Evolutionary conservation across 352 stramenopile genomes (phyloP), one percentile per base, ranked within the genome.

Genomic region (Pythium sukuiense): DNA sequence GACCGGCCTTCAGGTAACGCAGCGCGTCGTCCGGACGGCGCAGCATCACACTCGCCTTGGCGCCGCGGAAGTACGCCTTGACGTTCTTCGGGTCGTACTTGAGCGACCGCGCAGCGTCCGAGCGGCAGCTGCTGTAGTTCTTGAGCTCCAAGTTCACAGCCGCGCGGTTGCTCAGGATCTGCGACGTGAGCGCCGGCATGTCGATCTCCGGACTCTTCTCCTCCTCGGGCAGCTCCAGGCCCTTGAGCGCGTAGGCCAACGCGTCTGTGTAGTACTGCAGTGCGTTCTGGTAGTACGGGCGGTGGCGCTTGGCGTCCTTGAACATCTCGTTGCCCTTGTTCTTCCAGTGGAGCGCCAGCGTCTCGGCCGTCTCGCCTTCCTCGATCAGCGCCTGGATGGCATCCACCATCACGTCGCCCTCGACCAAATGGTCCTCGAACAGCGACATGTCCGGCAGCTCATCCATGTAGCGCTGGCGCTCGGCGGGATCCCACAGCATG

Each of bases 241-340:
- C 84, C 73, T 96, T 91, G 59, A 89, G 76, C 13, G 83, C 87
- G 58, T 92, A 94, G 32, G 71, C 79, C 24, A 96, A 69, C 29
- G 80, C 87, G 55, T 93, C 83, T 24, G 61, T 86, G 63, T 96
- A 96, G 68, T 89, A 92, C 68, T 92, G 76, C 39, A 94, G 70
- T 14, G 88, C 86, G 57, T 88, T 86, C 62, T 77, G 53, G 61
- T 87, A 95, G 75, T 96, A 93, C 29, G 71, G 68, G 62, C 90
- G 87, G 29, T 80, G 73, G 43, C 76, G 81, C 65, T 94, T 94
- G 48, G 71, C 88, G 68, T 90, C 79, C 29, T 75, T 62, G 65
- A 95, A 93, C 73, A 90, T 86, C 65, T 93, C 83, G 66, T 96
- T 96, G 70, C 88, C 88, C 72, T 93, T 87, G 63, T 92, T 93